A percentile compares a stretch with the other conserved stretches of the same genome.
These are phyloP conservation scores for Plectosphaerella cucumerina DNA, from an alignment of 2,329 filamentous ascomycete genomes.

Conservation along the genomic window DNA sequence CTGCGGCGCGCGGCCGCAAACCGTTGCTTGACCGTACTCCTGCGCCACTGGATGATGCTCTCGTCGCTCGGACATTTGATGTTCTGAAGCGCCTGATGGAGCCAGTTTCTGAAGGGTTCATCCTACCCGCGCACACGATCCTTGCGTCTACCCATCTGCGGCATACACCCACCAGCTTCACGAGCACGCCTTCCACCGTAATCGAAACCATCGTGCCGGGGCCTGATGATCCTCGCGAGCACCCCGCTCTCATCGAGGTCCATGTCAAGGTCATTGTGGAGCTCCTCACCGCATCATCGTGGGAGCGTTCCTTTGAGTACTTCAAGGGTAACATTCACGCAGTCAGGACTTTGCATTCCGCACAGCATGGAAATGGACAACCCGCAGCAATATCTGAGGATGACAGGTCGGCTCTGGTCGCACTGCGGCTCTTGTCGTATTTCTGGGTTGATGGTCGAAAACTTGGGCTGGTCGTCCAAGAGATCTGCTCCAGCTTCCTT, in stretches of 20 bases:
- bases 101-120: constrained; percentile 54
- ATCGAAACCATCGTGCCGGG: constrained; percentile 14
- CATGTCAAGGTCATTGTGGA: constrained; percentile 55
- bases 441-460: constrained; percentile 62
- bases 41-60: constrained; percentile 40
- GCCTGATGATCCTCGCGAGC: constrained; percentile 9
- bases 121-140: constrained; percentile 52
- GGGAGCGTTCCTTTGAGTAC: constrained; percentile 56
- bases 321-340: constrained; percentile 48
- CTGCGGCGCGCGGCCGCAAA: too few species aligned
- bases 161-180: constrained; percentile 16
- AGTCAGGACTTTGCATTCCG: constrained; percentile 39
- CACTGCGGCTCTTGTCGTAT: constrained; percentile 56
- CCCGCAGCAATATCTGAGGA: constrained; percentile 38
- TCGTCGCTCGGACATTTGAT: constrained; percentile 53
- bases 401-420: constrained; percentile 48
- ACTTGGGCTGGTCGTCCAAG: constrained; percentile 58
- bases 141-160: constrained; percentile 45
- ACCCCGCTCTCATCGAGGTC: constrained; percentile 45
- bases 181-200: constrained; percentile 19
- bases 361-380: constrained; percentile 32
- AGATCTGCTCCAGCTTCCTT: constrained; percentile 63
- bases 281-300: constrained; percentile 62
- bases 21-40: constrained; percentile 16
- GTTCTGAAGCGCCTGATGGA: constrained; percentile 52